Conservation (phyloP, 2,329 filamentous ascomycete genomes). For the Microdochium bolleyi region DNA sequence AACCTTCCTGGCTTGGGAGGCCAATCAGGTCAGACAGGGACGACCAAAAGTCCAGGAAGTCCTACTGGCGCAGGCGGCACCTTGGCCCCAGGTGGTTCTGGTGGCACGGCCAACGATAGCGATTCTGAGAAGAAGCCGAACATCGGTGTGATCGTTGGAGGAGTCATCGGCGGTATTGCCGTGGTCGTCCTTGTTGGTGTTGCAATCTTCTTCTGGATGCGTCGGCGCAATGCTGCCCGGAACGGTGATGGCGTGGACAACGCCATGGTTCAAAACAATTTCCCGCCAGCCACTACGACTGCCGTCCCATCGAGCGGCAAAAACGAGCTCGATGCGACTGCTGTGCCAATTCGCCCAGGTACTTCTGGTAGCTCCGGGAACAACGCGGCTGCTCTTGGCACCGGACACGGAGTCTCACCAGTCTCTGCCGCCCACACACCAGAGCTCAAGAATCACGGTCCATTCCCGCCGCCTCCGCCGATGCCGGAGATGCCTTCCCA, state of each 20-base stretch:
- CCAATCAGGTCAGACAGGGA: constrained; percentile 6
- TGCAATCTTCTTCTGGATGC: constrained; percentile 26
- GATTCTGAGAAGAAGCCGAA: constrained; percentile 9
- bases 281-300: not conserved
- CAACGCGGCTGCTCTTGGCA: constrained; percentile 4
- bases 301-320: constrained; percentile 6
- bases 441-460: constrained; percentile 8
- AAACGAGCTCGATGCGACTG: constrained; percentile 16
- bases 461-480: constrained; percentile 5
- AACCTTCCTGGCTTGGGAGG: constrained; percentile 2
- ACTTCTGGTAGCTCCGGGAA: constrained; percentile 7
- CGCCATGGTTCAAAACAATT: not conserved
- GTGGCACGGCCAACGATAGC: not conserved
- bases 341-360: constrained; percentile 2
- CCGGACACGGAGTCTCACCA: constrained; percentile 14
- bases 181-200: constrained; percentile 21
- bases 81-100: not conserved
- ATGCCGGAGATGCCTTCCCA: constrained; percentile 4
- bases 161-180: constrained; percentile 21
- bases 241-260: not conserved
- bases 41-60: constrained; percentile 2
- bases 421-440: constrained; percentile 10
- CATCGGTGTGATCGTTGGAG: constrained; percentile 17
- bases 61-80: constrained; percentile 25
- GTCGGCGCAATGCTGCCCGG: constrained; percentile 8